phyloP scores from a whole-genome alignment of 192 early-diverging fungal species.

The Mortierella claussenii region DNA sequence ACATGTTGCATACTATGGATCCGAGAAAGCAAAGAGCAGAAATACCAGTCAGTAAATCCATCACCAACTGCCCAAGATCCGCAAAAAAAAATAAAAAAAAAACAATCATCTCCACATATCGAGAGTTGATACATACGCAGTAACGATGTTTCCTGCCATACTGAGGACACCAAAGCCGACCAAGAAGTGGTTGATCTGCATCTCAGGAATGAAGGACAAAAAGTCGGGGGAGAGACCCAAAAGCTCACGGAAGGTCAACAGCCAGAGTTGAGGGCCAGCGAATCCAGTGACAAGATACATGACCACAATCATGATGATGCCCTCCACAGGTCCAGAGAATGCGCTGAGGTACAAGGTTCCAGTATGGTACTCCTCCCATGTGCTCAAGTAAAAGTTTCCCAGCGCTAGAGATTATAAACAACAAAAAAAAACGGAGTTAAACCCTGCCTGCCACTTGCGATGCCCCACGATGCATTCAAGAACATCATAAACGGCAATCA shows the following conservation, averaged over 20 bases:
- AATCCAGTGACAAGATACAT: conserved; percentile 72
- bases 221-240: conserved; percentile 39
- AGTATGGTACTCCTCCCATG: conserved; percentile 96
- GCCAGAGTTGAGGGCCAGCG: conserved; percentile 59
- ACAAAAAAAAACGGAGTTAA: background rate
- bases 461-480: no score
- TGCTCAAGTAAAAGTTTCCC: conserved; percentile 90
- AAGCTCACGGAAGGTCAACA: conserved; percentile 31
- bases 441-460: no score
- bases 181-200: conserved; percentile 66
- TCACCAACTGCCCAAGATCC: background rate
- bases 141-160: conserved; percentile 64
- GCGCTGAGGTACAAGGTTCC: conserved; percentile 84
- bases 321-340: conserved; percentile 93
- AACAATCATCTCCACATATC: background rate
- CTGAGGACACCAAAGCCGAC: conserved; percentile 60
- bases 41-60: background rate
- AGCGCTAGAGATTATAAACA: conserved; percentile 64
- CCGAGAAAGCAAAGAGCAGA: background rate
- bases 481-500: no score
- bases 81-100: background rate
- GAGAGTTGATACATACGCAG: conserved; percentile 56
- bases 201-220: conserved; percentile 49
- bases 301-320: conserved; percentile 74
- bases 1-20: conserved; percentile 69